Conservation (phyloP, 2,329 filamentous ascomycete genomes). For the Coleophoma eucalyptorum region DNA sequence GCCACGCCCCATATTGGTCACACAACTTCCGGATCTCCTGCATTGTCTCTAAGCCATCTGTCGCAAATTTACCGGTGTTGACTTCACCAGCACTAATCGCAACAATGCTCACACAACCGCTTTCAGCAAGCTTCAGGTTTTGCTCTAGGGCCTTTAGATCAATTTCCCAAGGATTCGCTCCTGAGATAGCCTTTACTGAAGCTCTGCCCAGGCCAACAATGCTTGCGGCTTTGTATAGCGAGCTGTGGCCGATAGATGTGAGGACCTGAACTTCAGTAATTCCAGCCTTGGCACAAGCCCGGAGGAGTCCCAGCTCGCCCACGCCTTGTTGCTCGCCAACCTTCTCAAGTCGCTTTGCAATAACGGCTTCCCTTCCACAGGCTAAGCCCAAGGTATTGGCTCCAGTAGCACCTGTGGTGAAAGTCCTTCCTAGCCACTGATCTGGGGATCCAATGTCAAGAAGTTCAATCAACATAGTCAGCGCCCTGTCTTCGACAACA, state of each 20-base stretch:
- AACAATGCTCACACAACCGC: conserved; percentile 67
- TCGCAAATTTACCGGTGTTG: conserved; percentile 82
- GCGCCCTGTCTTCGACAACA: conserved; percentile 68
- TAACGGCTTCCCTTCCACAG: conserved; percentile 65
- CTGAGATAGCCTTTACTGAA: conserved; percentile 59
- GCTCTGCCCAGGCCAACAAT: conserved; percentile 73
- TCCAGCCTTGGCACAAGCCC: conserved; percentile 60
- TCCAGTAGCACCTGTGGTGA: conserved; percentile 71
- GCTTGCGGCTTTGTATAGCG: conserved; percentile 77
- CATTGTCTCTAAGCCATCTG: conserved; percentile 38
- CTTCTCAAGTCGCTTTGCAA: conserved; percentile 35
- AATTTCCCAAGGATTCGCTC: conserved; percentile 59
- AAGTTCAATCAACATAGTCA: conserved; percentile 66
- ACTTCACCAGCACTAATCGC: conserved; percentile 84
- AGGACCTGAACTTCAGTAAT: conserved; percentile 70
- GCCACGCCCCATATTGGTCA: conserved; percentile 73
- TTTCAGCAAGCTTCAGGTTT: conserved; percentile 42
- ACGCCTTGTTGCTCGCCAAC: conserved; percentile 39
- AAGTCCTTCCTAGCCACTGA: conserved; percentile 69
- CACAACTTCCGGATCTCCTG: conserved; percentile 62
- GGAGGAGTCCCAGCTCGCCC: conserved; percentile 66
- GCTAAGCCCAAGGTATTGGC: conserved; percentile 64
- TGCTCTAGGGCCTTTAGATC: conserved; percentile 63
- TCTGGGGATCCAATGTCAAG: conserved; percentile 48
- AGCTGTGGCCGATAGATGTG: conserved; percentile 81